Evolutionary conservation across 2,329 filamentous ascomycete genomes (phyloP).

Genomic region (Colletotrichum sp.): DNA sequence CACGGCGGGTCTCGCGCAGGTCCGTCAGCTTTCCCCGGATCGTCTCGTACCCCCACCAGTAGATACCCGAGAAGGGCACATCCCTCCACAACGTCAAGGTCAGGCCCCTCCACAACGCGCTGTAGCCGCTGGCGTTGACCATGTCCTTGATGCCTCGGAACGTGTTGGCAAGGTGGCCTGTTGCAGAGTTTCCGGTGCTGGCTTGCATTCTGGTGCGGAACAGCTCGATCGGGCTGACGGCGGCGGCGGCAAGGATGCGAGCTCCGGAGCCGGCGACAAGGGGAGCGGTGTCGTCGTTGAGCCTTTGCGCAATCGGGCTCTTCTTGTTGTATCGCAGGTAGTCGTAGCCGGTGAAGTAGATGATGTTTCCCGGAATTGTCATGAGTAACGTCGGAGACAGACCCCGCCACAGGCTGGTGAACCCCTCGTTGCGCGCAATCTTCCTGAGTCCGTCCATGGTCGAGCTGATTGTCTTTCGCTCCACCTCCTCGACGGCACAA

Average conservation of each 20-base stretch:
- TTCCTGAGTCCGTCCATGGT: slow-evolving; percentile 92
- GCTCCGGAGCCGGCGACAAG: slow-evolving; percentile 81
- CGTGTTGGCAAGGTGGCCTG: slow-evolving; percentile 79
- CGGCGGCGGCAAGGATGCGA: slow-evolving; percentile 79
- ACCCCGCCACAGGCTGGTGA: slow-evolving; percentile 87
- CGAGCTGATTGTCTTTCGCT: slow-evolving; percentile 83
- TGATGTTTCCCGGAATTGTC: slow-evolving; percentile 94
- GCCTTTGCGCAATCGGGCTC: slow-evolving; percentile 71
- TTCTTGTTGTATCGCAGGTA: slow-evolving; percentile 79
- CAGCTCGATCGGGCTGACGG: slow-evolving; percentile 91
- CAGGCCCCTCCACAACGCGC: slow-evolving; percentile 87
- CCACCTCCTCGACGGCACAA: slow-evolving; percentile 88
- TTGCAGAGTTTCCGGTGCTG: slow-evolving; percentile 60
- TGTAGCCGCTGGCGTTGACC: slow-evolving; percentile 78
- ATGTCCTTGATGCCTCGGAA: slow-evolving; percentile 78
- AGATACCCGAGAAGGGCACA: slow-evolving; percentile 94
- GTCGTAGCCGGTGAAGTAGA: slow-evolving; percentile 98
- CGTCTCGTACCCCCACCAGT: slow-evolving; percentile 97
- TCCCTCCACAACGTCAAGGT: slow-evolving; percentile 94
- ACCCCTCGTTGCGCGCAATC: slow-evolving; percentile 91
- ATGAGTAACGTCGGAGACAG: slow-evolving; percentile 93
- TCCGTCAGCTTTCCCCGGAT: slow-evolving; percentile 76
- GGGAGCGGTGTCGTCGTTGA: slow-evolving; percentile 76
- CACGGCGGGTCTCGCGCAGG: slow-evolving; percentile 60
- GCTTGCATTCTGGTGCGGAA: slow-evolving; percentile 93